Conservation (phyloP, 2,329 filamentous ascomycete genomes). For the Fusarium falciforme region DNA sequence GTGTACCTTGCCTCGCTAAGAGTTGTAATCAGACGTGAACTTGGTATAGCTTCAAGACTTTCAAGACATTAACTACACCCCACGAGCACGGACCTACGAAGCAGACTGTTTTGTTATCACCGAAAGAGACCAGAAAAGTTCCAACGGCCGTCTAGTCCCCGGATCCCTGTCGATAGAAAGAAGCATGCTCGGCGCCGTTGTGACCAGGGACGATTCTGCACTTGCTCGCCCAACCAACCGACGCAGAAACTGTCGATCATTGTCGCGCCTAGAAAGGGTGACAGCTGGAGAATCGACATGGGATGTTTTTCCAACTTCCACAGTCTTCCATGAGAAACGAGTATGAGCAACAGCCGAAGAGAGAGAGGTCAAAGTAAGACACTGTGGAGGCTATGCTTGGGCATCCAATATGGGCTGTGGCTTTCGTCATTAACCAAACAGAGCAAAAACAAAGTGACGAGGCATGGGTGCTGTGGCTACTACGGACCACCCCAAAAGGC, state of each 20-base stretch:
- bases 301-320: background rate
- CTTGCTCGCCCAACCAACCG: slow-evolving; percentile 1
- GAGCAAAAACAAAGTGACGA: slow-evolving; percentile 7
- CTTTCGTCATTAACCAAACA: background rate
- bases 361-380: slow-evolving; percentile 5
- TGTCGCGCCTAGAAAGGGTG: slow-evolving; percentile 17
- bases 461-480: background rate
- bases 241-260: slow-evolving; percentile 20
- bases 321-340: background rate
- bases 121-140: slow-evolving; percentile 7
- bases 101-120: background rate
- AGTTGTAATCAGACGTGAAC: background rate
- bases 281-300: background rate
- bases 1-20: background rate
- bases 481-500: slow-evolving; percentile 1
- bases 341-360: background rate
- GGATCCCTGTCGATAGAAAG: slow-evolving; percentile 16
- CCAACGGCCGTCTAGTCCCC: slow-evolving; percentile 21
- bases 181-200: slow-evolving; percentile 5
- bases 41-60: background rate
- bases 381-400: slow-evolving; percentile 21
- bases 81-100: slow-evolving; percentile 6
- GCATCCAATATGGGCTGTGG: background rate
- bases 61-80: background rate
- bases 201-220: background rate